phyloP scores from a whole-genome alignment of 2,329 filamentous ascomycete species.

The Shiraia bambusicola region DNA sequence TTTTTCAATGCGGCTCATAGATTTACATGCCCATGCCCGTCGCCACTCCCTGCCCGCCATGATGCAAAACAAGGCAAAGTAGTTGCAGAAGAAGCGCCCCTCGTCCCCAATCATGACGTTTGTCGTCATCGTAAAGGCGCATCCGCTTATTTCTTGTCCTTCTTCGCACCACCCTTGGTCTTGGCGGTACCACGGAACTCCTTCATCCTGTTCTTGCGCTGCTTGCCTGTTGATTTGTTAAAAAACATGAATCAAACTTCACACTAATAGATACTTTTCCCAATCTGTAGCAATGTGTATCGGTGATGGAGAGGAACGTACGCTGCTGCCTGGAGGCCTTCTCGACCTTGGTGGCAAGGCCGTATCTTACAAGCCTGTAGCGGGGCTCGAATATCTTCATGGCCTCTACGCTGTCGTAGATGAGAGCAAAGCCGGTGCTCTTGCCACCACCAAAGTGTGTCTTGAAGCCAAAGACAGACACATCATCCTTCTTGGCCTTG shows the following conservation, averaged over 20 bases:
- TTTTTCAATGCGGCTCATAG: constrained; percentile 43
- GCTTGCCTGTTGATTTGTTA: constrained; percentile 75
- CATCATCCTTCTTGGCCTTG: constrained; percentile 97
- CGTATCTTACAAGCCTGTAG: constrained; percentile 94
- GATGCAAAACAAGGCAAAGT: constrained; percentile 36
- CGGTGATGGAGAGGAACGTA: constrained; percentile 59
- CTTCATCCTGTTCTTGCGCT: constrained; percentile 99
- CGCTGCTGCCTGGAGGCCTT: constrained; percentile 98
- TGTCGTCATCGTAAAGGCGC: constrained; percentile 30
- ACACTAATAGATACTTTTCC: constrained; percentile 5
- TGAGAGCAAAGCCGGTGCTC: constrained; percentile 96
- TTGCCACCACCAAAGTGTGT: constrained; percentile 99
- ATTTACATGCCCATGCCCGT: constrained; percentile 43
- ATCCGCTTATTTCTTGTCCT: constrained; percentile 69
- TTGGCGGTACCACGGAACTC: constrained; percentile 97
- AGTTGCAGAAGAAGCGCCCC: constrained; percentile 37
- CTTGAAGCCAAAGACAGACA: constrained; percentile 97
- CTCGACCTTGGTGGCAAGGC: constrained; percentile 91
- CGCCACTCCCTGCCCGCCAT: constrained; percentile 39
- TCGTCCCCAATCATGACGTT: constrained; percentile 35
- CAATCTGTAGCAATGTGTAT: constrained; percentile 7
- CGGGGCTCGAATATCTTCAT: constrained; percentile 99
- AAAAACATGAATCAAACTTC: constrained; percentile 11
- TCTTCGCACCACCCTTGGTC: constrained; percentile 91
- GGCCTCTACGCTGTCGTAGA: constrained; percentile 97